phyloP scores from a whole-genome alignment of 306 rosid species.

The Adenanthera pavonina region DNA sequence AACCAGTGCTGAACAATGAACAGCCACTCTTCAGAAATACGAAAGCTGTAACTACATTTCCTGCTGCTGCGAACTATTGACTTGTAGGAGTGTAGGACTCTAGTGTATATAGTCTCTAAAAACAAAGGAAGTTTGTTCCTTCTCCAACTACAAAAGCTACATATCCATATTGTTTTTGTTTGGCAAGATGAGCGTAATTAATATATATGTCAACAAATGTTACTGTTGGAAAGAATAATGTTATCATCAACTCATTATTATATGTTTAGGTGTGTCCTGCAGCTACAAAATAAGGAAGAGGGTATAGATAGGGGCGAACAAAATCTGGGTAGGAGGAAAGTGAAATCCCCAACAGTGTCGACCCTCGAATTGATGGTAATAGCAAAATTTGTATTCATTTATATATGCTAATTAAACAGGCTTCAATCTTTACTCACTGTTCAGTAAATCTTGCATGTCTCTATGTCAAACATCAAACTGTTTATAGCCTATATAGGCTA shows the following conservation, averaged over 20 bases:
- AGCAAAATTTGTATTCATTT: too few species aligned
- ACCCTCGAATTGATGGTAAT: too few species aligned
- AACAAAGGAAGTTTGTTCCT: background rate
- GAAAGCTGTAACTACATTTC: slow-evolving; percentile 5
- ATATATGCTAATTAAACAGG: too few species aligned
- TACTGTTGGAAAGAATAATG: background rate
- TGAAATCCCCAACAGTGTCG: background rate
- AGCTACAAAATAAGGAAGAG: background rate
- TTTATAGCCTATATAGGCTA: background rate
- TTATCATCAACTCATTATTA: background rate
- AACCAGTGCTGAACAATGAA: background rate
- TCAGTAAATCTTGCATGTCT: too few species aligned
- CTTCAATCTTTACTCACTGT: too few species aligned
- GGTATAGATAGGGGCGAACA: background rate
- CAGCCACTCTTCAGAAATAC: background rate
- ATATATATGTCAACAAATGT: background rate
- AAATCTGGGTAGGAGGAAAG: slow-evolving; percentile 17
- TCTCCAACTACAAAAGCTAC: background rate
- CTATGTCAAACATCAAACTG: too few species aligned
- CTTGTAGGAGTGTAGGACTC: background rate
- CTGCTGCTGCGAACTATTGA: background rate
- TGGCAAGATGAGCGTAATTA: background rate
- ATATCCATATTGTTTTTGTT: background rate
- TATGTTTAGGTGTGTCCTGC: background rate
- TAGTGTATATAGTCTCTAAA: background rate